These are phyloP conservation scores for Aspergillus unguis DNA, from an alignment of 2,329 filamentous ascomycete genomes.

Conservation along the genomic window DNA sequence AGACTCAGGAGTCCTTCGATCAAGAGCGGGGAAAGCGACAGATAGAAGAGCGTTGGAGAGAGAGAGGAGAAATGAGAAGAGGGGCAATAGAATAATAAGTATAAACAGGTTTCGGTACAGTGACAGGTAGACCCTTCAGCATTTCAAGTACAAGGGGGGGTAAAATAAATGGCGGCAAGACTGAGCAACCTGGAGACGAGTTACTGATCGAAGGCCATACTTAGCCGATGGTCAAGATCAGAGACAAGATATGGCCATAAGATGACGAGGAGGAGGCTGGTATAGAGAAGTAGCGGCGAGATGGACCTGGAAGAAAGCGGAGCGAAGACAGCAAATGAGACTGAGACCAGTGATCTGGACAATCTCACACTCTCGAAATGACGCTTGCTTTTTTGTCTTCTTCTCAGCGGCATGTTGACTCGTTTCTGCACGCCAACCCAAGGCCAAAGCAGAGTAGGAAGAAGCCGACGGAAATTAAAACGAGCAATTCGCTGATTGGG, in stretches of 20 bases:
- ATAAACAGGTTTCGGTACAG: constrained; percentile 26
- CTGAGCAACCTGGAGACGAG: constrained; percentile 13
- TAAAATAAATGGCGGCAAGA: constrained; percentile 21
- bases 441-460: constrained; percentile 7
- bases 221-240: constrained; percentile 7
- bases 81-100: constrained; percentile 14
- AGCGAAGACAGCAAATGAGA: constrained; percentile 2
- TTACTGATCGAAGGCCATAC: constrained; percentile 25
- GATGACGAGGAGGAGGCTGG: background rate
- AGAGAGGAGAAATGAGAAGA: background rate
- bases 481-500: constrained; percentile 4
- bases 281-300: constrained; percentile 2
- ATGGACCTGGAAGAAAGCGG: background rate
- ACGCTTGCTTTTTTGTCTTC: constrained; percentile 16
- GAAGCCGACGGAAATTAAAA: constrained; percentile 7
- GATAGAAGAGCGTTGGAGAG: constrained; percentile 4
- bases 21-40: constrained; percentile 8
- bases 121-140: constrained; percentile 20
- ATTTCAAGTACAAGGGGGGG: constrained; percentile 20
- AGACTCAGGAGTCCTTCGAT: constrained; percentile 9
- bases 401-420: constrained; percentile 9
- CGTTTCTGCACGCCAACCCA: constrained; percentile 13
- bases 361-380: constrained; percentile 9
- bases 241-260: background rate
- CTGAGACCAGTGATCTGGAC: constrained; percentile 1